Percentiles rank a stretch among this genome's conserved stretches.
phyloP scores from a whole-genome alignment of 2,329 filamentous ascomycete species.

The Rosellinia necatrix region DNA sequence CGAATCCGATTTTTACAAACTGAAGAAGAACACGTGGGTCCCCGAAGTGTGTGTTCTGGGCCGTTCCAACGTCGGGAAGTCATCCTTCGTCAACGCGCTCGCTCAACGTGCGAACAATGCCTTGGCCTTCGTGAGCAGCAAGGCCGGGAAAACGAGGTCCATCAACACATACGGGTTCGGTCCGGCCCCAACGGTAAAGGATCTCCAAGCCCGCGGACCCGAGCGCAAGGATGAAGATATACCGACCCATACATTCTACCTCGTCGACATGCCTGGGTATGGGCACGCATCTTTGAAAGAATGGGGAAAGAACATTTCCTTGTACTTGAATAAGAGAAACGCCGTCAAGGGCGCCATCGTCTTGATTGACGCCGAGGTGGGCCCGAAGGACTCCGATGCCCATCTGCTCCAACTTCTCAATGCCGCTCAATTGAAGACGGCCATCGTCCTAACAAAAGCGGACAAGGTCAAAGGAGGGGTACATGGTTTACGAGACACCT shows the following conservation, averaged over 20 bases:
- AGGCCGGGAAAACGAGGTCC: conserved; percentile 57
- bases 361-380: conserved; percentile 58
- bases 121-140: conserved; percentile 55
- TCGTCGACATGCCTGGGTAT: conserved; percentile 59
- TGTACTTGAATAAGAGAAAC: conserved; percentile 54
- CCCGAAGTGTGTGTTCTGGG: conserved; percentile 78
- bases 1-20: conserved; percentile 48
- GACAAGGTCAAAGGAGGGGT: conserved; percentile 51
- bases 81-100: conserved; percentile 83
- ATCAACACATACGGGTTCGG: conserved; percentile 64
- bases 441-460: conserved; percentile 61
- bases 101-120: conserved; percentile 57
- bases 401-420: conserved; percentile 54
- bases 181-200: conserved; percentile 37
- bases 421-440: conserved; percentile 49
- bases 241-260: conserved; percentile 52
- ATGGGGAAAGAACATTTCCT: conserved; percentile 58
- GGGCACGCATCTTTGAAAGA: conserved; percentile 50
- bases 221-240: conserved; percentile 42
- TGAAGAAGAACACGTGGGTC: conserved; percentile 55
- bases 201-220: conserved; percentile 32
- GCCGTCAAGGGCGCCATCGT: conserved; percentile 58
- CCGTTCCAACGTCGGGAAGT: conserved; percentile 89
- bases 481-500: conserved; percentile 34
- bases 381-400: conserved; percentile 53